Percentiles rank a stretch among this genome's conserved stretches.
phyloP scores from a whole-genome alignment of 257 asterid species.

The Fraxinus cuspidata region DNA sequence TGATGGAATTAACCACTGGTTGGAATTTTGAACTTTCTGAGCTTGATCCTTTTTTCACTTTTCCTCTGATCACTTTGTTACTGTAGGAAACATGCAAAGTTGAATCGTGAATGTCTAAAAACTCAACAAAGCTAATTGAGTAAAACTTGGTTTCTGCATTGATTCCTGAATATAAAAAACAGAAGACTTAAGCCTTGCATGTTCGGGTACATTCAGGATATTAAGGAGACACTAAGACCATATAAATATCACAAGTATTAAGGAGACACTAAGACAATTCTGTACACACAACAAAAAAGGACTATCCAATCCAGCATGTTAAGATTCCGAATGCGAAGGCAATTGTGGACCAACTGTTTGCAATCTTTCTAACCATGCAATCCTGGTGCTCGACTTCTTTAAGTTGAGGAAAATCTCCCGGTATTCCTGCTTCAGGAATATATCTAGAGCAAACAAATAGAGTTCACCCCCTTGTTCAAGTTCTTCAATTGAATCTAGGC shows the following conservation, averaged over 20 bases:
- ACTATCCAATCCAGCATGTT: not conserved
- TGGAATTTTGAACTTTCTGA: not conserved
- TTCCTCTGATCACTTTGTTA: not conserved
- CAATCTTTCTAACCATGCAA: constrained; percentile 39
- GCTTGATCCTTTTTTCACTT: not conserved
- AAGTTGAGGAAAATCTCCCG: constrained; percentile 40
- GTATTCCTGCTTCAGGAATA: constrained; percentile 39
- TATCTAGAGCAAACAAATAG: constrained; percentile 32
- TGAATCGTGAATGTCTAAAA: not conserved
- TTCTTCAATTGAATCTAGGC: constrained; percentile 35
- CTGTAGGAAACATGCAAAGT: not conserved
- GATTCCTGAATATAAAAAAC: not conserved
- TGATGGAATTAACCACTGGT: not conserved
- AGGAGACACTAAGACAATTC: not conserved
- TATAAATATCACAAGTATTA: not conserved
- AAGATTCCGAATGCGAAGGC: constrained; percentile 21
- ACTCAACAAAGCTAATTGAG: not conserved
- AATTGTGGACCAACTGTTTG: constrained; percentile 30
- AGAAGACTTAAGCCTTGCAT: not conserved
- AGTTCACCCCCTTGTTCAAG: constrained; percentile 39
- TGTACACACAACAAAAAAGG: not conserved
- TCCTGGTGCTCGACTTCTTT: constrained; percentile 36
- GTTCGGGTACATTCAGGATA: not conserved
- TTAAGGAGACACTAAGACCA: not conserved
- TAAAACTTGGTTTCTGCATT: not conserved